Evolutionary conservation across 2,329 filamentous ascomycete species (phyloP).

Genomic region (Cadophora sp.): DNA sequence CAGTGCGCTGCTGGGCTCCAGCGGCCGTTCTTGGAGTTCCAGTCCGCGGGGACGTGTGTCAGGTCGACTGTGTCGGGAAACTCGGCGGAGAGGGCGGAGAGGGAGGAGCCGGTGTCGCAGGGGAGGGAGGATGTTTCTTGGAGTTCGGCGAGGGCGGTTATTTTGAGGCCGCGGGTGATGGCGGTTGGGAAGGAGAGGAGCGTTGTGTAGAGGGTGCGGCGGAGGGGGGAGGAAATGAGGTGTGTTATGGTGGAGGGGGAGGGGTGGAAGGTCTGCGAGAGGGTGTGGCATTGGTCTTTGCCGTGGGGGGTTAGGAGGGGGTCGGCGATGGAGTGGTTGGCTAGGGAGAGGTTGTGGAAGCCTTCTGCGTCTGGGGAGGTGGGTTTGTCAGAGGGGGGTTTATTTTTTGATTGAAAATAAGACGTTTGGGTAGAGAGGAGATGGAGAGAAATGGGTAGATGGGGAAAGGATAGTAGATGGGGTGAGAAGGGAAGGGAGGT

Average conservation of each 20-base stretch:
- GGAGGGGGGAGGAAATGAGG: slow-evolving; percentile 79
- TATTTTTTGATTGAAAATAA: too few species aligned
- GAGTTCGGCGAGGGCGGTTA: slow-evolving; percentile 74
- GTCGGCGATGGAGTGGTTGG: slow-evolving; percentile 77
- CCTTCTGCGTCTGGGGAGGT: slow-evolving; percentile 67
- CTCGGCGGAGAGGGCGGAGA: slow-evolving; percentile 61
- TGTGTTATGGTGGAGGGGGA: slow-evolving; percentile 69
- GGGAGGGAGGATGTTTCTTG: slow-evolving; percentile 80
- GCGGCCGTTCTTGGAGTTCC: slow-evolving; percentile 69
- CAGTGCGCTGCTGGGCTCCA: slow-evolving; percentile 30
- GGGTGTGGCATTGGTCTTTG: slow-evolving; percentile 72
- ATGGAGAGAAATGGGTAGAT: too few species aligned
- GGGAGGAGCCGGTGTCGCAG: slow-evolving; percentile 75
- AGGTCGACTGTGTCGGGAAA: slow-evolving; percentile 70
- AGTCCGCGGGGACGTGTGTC: slow-evolving; percentile 64
- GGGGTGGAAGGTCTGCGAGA: slow-evolving; percentile 69
- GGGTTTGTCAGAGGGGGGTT: too few species aligned
- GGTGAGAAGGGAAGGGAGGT: not conserved
- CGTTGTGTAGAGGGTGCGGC: slow-evolving; percentile 81
- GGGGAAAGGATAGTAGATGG: not conserved
- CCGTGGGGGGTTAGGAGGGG: slow-evolving; percentile 81
- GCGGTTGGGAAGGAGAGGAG: slow-evolving; percentile 70
- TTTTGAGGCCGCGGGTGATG: slow-evolving; percentile 48
- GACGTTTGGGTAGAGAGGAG: not conserved
- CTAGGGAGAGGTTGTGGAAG: slow-evolving; percentile 77